Evolutionary conservation across 2,329 filamentous ascomycete species (phyloP).

Genomic region (Arthrobotrys pseudoclavata): DNA sequence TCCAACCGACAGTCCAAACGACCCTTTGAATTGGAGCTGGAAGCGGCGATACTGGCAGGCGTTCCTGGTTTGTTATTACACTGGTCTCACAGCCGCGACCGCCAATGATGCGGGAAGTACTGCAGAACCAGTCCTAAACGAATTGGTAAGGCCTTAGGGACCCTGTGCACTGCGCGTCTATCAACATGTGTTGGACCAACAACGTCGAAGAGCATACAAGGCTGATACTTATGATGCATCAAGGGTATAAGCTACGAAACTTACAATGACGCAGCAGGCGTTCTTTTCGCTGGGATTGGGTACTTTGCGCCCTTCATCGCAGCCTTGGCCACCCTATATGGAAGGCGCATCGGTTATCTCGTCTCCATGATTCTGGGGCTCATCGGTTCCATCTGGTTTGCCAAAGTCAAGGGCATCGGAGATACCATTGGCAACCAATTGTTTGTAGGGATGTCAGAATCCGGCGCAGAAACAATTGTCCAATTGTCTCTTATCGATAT

Average conservation of each 20-base stretch:
- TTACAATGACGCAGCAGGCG: slow-evolving; percentile 73
- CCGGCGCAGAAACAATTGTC: slow-evolving; percentile 72
- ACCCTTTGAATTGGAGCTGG: slow-evolving; percentile 71
- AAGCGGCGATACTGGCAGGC: slow-evolving; percentile 71
- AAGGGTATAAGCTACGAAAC: slow-evolving; percentile 69
- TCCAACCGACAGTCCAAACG: slow-evolving; percentile 71
- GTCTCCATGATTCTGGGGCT: slow-evolving; percentile 70
- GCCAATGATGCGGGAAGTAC: slow-evolving; percentile 72
- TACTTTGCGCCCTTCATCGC: slow-evolving; percentile 72
- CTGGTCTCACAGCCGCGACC: slow-evolving; percentile 72
- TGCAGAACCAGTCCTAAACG: slow-evolving; percentile 69
- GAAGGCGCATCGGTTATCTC: slow-evolving; percentile 71
- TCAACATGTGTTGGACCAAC: slow-evolving; percentile 27
- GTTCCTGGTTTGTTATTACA: slow-evolving; percentile 70
- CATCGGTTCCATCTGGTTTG: slow-evolving; percentile 72
- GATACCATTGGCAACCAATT: slow-evolving; percentile 72
- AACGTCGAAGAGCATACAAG: background rate
- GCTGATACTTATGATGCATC: background rate
- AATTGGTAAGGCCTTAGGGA: slow-evolving; percentile 65
- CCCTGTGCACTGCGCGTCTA: background rate
- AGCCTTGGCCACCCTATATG: slow-evolving; percentile 71
- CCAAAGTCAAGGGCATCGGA: slow-evolving; percentile 66
- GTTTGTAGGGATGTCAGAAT: slow-evolving; percentile 73
- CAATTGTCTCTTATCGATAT: slow-evolving; percentile 73
- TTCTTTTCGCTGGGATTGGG: slow-evolving; percentile 72